phyloP scores from a whole-genome alignment of 1,284 basidiomycete species.

The Mycosarcoma maydis region DNA sequence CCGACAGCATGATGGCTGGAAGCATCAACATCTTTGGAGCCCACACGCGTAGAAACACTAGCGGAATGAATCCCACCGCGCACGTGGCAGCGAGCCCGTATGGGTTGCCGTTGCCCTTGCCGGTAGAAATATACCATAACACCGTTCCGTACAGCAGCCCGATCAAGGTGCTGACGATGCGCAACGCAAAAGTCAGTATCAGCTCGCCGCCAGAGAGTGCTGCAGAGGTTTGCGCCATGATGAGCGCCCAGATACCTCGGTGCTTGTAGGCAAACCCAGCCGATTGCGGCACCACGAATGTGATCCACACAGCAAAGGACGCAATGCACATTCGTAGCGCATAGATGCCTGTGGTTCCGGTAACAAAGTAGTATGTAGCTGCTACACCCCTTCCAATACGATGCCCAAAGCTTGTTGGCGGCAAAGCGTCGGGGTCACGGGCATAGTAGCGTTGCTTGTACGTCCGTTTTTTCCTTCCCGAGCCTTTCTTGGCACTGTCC shows the following conservation, averaged over 20 bases:
- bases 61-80: constrained; percentile 76
- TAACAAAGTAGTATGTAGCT: constrained; percentile 26
- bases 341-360: constrained; percentile 73
- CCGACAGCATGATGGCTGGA: constrained; percentile 76
- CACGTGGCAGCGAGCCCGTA: constrained; percentile 79
- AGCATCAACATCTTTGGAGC: constrained; percentile 78
- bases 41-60: constrained; percentile 74
- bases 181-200: constrained; percentile 47
- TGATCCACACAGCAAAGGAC: constrained; percentile 72
- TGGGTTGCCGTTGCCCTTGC: constrained; percentile 70
- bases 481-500: not conserved
- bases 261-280: constrained; percentile 60
- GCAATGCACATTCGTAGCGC: constrained; percentile 73
- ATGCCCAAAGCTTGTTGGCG: constrained; percentile 69
- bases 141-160: constrained; percentile 74
- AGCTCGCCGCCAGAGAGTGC: constrained; percentile 61
- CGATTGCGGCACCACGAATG: constrained; percentile 61
- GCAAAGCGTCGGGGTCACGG: constrained; percentile 79
- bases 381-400: constrained; percentile 50
- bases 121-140: constrained; percentile 75
- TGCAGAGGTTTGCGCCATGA: constrained; percentile 63
- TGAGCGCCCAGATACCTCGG: constrained; percentile 61
- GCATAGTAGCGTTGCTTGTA: constrained; percentile 51
- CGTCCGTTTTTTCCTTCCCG: constrained; percentile 5
- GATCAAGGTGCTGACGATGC: constrained; percentile 52